Evolutionary conservation across 176 grass and related monocot species (phyloP), one percentile per base, ranked within the genome.

Genomic region (Carex scoparia): DNA sequence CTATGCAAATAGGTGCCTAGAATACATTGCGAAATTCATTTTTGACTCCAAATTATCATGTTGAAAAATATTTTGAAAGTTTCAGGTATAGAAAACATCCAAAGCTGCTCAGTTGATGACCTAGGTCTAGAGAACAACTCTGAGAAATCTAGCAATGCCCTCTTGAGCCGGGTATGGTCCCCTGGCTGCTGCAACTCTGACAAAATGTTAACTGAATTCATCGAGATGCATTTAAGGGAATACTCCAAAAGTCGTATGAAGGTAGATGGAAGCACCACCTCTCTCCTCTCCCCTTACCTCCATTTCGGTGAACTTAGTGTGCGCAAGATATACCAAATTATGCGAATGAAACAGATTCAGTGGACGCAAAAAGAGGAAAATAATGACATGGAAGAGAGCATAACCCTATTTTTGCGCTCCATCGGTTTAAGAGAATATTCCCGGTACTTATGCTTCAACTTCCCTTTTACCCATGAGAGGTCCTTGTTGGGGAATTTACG

Each of bases 261-360:
- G 84, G 86, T 94, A 84, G 87, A 80, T 55, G 95, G 91, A 33
- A 83, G 79, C 82, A 88, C 89, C n/a, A 97, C 95, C 1, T 97
- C 95, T 2, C 83, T 97, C 80, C 54, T 94, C 33, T 94, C 95
- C 30, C 95, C 95, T 69, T 97, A 93, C 81, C 89, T 97, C 61
- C 95, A 97, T 90, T 94, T 93, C 67, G 95, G 95, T 69, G 95
- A 97, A 82, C 72, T 97, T 16, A 97, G 95, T 86, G 85, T 97
- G 44, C 94, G 86, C 83, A 94, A 94, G 86, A 81, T 94, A 61
- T 93, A 94, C 58, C 87, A 86, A 84, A 90, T 73, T 81, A 87
- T 93, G 8, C 88, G 88, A 76, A 80, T 86, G 78, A 90, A 90
- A 69, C 89, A 90, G 67, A 84, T 94, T 82, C 88, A 91, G 55